Evolutionary conservation across 257 asterid genomes (phyloP).

Genomic region (Orobanche coerulescens): DNA sequence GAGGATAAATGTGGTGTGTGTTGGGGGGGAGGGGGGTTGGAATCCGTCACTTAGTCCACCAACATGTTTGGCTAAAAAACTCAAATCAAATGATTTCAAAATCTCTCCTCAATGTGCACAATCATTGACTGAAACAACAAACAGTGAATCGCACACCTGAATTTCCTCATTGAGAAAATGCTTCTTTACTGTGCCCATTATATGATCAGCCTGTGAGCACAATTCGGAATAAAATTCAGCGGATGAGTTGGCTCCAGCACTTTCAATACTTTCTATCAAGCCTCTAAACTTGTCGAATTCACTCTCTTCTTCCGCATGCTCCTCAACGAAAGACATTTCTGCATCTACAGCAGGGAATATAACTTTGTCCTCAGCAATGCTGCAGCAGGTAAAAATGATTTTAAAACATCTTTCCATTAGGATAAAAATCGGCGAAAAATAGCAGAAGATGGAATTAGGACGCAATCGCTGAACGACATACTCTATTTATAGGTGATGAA

Average conservation of each 20-base stretch:
- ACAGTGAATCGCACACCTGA: conserved; percentile 45
- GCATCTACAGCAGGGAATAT: conserved; percentile 91
- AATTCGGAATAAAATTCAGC: conserved; percentile 75
- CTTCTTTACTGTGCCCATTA: conserved; percentile 71
- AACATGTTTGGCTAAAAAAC: no score
- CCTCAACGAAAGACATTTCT: conserved; percentile 84
- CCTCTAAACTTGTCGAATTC: conserved; percentile 82
- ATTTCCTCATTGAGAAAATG: conserved; percentile 86
- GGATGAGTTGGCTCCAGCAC: conserved; percentile 82
- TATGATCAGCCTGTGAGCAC: conserved; percentile 88
- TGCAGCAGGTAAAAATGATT: conserved; percentile 34
- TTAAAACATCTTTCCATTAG: conserved; percentile 3
- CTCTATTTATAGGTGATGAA: neutral
- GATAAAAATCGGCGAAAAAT: conserved; percentile 13
- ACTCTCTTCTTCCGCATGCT: conserved; percentile 94
- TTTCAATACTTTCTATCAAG: conserved; percentile 79
- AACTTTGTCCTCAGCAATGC: conserved; percentile 98
- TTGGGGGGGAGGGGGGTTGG: no score
- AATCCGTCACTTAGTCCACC: no score
- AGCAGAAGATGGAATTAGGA: neutral
- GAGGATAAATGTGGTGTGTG: no score
- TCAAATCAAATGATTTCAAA: no score
- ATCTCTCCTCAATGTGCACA: no score
- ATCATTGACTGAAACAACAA: conserved; percentile 18
- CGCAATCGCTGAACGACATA: neutral